Base-by-base conservation (phyloP, 192 early-diverging fungal species). In the Rhizophlyctis rosea region DNA sequence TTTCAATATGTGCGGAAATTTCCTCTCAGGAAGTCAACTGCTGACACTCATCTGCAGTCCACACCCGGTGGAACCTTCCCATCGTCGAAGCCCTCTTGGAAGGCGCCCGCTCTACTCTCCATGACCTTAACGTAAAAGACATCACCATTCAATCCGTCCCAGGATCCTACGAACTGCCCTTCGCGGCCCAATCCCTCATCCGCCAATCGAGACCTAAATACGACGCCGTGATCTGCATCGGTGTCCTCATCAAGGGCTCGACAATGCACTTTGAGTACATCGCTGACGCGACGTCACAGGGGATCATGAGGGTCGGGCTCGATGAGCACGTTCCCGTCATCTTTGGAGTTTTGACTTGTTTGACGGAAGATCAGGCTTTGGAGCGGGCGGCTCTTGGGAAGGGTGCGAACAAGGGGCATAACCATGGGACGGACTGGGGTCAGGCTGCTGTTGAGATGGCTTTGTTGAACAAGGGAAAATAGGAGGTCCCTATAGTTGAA, bases 221-320 rank as follows among this genome's bases (percentile, higher is more conserved):
- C 68, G 91, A 98, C 69, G 95, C 91, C 0, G 90, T 83, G 4
- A 93, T 99, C 60, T 89, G 88, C 58, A 89, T 99, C 70, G 97
- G 97, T 32, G 92, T 99, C 23, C 85, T 99, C 50, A 98, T 99
- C 84, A 99, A 98, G 86, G 97, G 97, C 59, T 82, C 85, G 54
- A 99, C 97, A 18, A 92, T 95, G 86, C 97, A 99, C 63, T 99
- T 97, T 84, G 97, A 98, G 77, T 99, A 99, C 72, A 99, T 99
- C 57, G 85, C 89, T n/a, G 97, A 99, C 50, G 91, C 96, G 0
- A 86, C 89, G 1, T 85, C 82, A 34, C 90, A 94, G 18, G 97
- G 95, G 0, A 77, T 99, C 36, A 99, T 98, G 94, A 80, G 88
- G n/a, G 96, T 99, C 25, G 90, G 92, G 2, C 73, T 99, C 39